Conservation (phyloP, 495 filamentous ascomycete genomes). For the Symbiotaphrina buchneri region DNA sequence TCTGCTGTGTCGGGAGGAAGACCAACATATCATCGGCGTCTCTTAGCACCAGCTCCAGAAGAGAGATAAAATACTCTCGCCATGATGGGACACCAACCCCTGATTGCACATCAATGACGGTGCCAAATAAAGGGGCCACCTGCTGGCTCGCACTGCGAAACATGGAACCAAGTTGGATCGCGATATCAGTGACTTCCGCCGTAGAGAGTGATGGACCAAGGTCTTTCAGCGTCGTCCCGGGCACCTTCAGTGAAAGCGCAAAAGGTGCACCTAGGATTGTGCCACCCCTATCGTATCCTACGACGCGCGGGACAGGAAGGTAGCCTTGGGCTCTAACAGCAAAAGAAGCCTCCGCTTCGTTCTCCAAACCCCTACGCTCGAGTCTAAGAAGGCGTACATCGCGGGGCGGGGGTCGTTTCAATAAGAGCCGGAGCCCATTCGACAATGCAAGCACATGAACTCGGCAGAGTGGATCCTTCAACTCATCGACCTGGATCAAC, state of each 20-base stretch:
- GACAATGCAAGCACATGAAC: background rate
- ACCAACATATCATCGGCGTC: conserved; percentile 3
- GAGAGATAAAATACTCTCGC: background rate
- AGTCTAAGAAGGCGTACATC: conserved; percentile 2
- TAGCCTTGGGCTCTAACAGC: background rate
- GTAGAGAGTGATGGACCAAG: background rate
- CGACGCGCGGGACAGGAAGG: conserved; percentile 2
- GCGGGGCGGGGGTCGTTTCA: conserved; percentile 1
- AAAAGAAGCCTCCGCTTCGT: background rate
- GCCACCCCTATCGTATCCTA: background rate
- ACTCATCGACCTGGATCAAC: too few species aligned
- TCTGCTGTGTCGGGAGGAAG: background rate
- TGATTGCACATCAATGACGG: background rate
- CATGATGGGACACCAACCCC: background rate
- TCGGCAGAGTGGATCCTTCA: too few species aligned
- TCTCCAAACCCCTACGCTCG: conserved; percentile 1
- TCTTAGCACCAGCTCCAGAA: background rate
- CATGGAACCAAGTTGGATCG: background rate
- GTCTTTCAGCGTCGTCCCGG: background rate
- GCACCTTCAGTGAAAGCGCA: background rate
- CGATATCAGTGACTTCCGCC: background rate
- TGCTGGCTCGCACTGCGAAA: background rate
- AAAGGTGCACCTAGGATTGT: background rate
- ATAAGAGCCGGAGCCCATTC: conserved; percentile 1
- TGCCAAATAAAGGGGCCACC: background rate